These are phyloP conservation scores for Emmonsia crescens DNA, from an alignment of 2,329 filamentous ascomycete genomes.

Conservation along the genomic window DNA sequence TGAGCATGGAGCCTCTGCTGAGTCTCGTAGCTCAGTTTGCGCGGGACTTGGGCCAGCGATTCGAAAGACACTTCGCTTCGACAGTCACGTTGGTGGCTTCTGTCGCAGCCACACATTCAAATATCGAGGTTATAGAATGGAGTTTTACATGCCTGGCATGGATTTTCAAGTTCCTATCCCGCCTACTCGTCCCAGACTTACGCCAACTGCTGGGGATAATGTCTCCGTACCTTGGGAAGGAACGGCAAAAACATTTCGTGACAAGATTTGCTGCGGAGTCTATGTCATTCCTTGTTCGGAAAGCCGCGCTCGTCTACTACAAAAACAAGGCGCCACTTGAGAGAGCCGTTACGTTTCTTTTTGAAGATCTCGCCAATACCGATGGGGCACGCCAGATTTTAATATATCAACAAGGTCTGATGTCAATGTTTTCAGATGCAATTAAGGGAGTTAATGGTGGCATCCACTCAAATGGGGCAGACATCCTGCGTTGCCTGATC, in stretches of 20 bases:
- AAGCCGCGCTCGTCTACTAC: constrained; percentile 67
- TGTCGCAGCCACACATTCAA: constrained; percentile 65
- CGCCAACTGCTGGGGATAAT: constrained; percentile 75
- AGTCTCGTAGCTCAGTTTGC: constrained; percentile 86
- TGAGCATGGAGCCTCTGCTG: constrained; percentile 75
- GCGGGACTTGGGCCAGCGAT: constrained; percentile 77
- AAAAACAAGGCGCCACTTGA: constrained; percentile 59
- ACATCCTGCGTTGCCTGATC: constrained; percentile 44
- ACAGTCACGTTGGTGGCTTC: constrained; percentile 65
- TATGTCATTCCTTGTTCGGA: constrained; percentile 84
- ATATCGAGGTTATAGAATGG: constrained; percentile 92
- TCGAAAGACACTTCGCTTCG: constrained; percentile 76
- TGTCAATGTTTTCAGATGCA: constrained; percentile 84
- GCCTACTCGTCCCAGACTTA: constrained; percentile 74
- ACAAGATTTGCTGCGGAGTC: constrained; percentile 89
- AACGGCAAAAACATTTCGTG: constrained; percentile 73
- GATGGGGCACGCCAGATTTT: constrained; percentile 25
- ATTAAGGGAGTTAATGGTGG: constrained; percentile 51
- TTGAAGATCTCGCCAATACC: constrained; percentile 50
- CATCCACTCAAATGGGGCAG: constrained; percentile 46
- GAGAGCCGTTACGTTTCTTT: constrained; percentile 59
- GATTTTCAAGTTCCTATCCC: constrained; percentile 92
- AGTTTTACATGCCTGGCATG: constrained; percentile 89
- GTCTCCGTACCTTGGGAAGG: constrained; percentile 71
- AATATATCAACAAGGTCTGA: constrained; percentile 75